A percentile compares a stretch with the other conserved stretches of the same genome.
Conservation (phyloP, 2,329 filamentous ascomycete genomes). For the Leptographium procerum region DNA sequence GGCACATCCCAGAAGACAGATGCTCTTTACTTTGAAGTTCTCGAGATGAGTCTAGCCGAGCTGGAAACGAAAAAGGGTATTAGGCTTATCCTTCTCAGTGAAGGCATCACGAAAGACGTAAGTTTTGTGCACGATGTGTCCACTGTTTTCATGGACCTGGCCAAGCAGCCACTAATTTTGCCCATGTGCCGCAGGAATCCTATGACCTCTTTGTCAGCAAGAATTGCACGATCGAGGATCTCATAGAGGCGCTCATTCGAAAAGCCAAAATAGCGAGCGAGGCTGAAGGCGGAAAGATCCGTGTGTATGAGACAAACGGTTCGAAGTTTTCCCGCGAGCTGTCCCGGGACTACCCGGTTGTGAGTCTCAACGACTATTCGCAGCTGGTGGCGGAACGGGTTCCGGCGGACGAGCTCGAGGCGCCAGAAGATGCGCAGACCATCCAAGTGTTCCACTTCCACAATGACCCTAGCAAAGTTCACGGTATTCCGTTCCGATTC, state of each 20-base stretch:
- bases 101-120: constrained; percentile 86
- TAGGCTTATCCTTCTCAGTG: constrained; percentile 73
- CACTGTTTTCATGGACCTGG: too few relatives aligned
- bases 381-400: constrained; percentile 71
- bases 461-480: constrained; percentile 69
- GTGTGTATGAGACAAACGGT: constrained; percentile 72
- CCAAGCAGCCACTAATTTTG: constrained; percentile 12
- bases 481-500: constrained; percentile 88
- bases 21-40: constrained; percentile 78
- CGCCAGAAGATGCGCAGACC: constrained; percentile 38
- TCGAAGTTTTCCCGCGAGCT: constrained; percentile 79
- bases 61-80: constrained; percentile 84
- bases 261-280: constrained; percentile 74
- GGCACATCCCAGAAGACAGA: constrained; percentile 62
- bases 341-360: constrained; percentile 56
- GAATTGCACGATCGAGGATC: constrained; percentile 67
- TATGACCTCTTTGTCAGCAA: constrained; percentile 81
- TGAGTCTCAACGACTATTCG: constrained; percentile 76
- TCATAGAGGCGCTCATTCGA: constrained; percentile 64
- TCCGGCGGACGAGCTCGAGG: constrained; percentile 59
- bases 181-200: constrained; percentile 45
- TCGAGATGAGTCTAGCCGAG: constrained; percentile 90
- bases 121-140: constrained; percentile 17
- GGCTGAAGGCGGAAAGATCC: constrained; percentile 53
- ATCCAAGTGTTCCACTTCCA: constrained; percentile 89